Percentiles rank a stretch among this genome's conserved stretches.
These are phyloP conservation scores for Starmerella roubikii DNA, from an alignment of 805 yeast genomes.

Conservation along the genomic window DNA sequence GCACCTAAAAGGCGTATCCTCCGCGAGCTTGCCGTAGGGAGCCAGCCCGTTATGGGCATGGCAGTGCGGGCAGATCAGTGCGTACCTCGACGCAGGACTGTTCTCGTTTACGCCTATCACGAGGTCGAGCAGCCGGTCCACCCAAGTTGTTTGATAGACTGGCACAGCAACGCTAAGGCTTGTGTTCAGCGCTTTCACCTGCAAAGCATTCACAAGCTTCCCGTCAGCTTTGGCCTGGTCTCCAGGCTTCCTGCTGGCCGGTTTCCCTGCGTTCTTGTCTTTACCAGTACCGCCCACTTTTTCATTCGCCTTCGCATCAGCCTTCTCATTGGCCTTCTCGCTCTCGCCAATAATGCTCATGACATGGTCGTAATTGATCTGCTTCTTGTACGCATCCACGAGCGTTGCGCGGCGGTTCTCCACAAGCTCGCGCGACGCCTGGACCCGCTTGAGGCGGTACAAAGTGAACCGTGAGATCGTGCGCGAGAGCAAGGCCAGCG, in stretches of 20 bases:
- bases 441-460: constrained; percentile 20
- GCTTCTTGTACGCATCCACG: constrained; percentile 52
- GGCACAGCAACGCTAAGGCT: constrained; percentile 1
- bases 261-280: neutral
- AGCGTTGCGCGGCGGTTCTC: constrained; percentile 37
- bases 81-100: constrained; percentile 46
- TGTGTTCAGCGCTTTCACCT: neutral
- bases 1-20: constrained; percentile 43
- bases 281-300: neutral
- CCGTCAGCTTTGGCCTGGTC: neutral
- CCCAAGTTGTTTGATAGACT: constrained; percentile 23
- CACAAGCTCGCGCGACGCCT: constrained; percentile 26
- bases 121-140: constrained; percentile 32
- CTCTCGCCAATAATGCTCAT: constrained; percentile 52
- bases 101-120: constrained; percentile 53
- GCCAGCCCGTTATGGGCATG: constrained; percentile 67
- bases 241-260: neutral
- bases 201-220: neutral
- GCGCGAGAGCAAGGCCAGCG: constrained; percentile 1
- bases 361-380: constrained; percentile 64
- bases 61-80: constrained; percentile 59
- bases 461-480: constrained; percentile 13
- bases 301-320: neutral
- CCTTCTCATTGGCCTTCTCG: neutral
- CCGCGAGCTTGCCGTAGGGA: constrained; percentile 49